Evolutionary conservation across 176 grass and related monocot species (phyloP).

Genomic region (Aechmea fasciata): DNA sequence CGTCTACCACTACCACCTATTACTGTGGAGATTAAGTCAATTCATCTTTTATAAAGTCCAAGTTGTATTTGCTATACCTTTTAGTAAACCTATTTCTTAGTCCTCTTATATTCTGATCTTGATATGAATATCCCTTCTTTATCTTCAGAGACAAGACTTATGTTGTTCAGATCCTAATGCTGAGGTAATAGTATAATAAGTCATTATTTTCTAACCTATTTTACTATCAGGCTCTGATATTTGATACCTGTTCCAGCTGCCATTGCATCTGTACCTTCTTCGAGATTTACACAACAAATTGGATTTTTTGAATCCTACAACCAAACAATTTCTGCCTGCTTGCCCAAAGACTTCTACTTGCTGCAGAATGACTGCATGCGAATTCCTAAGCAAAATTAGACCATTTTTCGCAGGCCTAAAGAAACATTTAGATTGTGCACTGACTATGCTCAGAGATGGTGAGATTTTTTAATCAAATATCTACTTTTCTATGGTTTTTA

Average conservation of each 20-base stretch:
- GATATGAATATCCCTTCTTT: slow-evolving; percentile 20
- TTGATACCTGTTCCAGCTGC: slow-evolving; percentile 44
- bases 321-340: slow-evolving; percentile 31
- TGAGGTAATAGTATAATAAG: slow-evolving; percentile 39
- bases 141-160: slow-evolving; percentile 37
- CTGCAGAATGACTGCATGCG: slow-evolving; percentile 30
- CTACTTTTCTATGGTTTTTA: no score
- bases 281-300: slow-evolving; percentile 68
- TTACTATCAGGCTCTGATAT: background rate
- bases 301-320: slow-evolving; percentile 37
- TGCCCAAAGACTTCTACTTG: slow-evolving; percentile 27
- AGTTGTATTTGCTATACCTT: no score
- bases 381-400: slow-evolving; percentile 45
- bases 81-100: no score
- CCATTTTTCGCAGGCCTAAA: background rate
- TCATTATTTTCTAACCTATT: no score
- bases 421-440: slow-evolving; percentile 32
- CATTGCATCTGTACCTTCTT: slow-evolving; percentile 70
- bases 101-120: background rate
- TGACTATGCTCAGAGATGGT: slow-evolving; percentile 65
- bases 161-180: slow-evolving; percentile 53
- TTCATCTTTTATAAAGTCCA: no score
- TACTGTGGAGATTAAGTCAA: no score
- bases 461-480: slow-evolving; percentile 13
- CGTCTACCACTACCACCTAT: no score